Evolutionary conservation across 2,329 filamentous ascomycete species (phyloP).

Genomic region (Botrytis tulipae): DNA sequence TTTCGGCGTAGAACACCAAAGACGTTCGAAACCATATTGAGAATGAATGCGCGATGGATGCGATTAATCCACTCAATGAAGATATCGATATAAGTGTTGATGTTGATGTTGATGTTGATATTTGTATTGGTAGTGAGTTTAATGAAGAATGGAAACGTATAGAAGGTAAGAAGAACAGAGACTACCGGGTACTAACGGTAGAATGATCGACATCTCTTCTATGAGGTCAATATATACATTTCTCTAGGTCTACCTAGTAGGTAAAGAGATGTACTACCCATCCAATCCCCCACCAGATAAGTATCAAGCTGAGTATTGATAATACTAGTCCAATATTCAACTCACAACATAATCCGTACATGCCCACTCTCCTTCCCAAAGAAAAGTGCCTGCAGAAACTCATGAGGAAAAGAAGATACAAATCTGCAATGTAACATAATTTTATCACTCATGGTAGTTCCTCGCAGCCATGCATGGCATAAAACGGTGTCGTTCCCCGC

Average conservation of each 20-base stretch:
- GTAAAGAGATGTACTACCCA: background rate
- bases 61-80: background rate
- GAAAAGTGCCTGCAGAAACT: background rate
- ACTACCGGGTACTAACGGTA: background rate
- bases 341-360: background rate
- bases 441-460: background rate
- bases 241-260: background rate
- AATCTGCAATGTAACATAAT: constrained; percentile 1
- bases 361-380: background rate
- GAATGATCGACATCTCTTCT: background rate
- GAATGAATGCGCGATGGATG: background rate
- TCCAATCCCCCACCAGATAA: constrained; percentile 2
- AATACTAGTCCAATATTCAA: background rate
- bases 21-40: background rate
- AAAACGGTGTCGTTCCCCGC: constrained; percentile 3
- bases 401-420: background rate
- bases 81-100: background rate
- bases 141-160: background rate
- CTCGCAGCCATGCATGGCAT: background rate
- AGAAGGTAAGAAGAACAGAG: background rate
- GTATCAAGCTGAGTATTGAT: background rate
- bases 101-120: background rate
- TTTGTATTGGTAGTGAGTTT: background rate
- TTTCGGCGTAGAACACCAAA: background rate
- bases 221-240: background rate